Evolutionary conservation across 148 eudicot genomes (phyloP).

Genomic region (Fagopyrum tataricum): DNA sequence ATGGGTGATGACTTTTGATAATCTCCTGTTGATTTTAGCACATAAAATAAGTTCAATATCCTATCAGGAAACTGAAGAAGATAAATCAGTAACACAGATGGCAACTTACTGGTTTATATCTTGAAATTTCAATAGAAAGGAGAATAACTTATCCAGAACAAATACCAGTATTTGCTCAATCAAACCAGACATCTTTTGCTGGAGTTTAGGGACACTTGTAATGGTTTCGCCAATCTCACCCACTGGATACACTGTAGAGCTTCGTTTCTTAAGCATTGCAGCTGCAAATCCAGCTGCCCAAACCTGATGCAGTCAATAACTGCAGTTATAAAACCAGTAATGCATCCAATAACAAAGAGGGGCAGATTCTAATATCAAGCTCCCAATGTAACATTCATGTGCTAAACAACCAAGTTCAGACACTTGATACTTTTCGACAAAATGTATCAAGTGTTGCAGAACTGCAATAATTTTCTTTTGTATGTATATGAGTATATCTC

Average conservation of each 20-base stretch:
- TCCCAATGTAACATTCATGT: background rate
- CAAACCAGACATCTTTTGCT: constrained; percentile 35
- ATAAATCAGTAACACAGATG: background rate
- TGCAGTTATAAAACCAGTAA: background rate
- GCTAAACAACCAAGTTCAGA: background rate
- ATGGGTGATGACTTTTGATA: constrained; percentile 15
- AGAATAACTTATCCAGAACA: constrained; percentile 65
- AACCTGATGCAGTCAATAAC: constrained; percentile 35
- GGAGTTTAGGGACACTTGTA: constrained; percentile 19
- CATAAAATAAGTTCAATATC: background rate
- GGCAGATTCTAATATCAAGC: background rate
- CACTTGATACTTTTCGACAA: too few species aligned
- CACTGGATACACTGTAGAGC: constrained; percentile 36
- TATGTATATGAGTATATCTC: background rate
- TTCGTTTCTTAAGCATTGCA: constrained; percentile 78
- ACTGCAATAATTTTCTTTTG: background rate
- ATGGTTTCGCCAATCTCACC: constrained; percentile 26
- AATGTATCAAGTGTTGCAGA: background rate
- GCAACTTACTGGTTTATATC: constrained; percentile 53
- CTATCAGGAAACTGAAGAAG: background rate
- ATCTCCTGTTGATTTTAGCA: constrained; percentile 40
- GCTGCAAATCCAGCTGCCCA: constrained; percentile 97
- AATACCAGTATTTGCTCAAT: constrained; percentile 42
- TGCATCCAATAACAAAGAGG: background rate
- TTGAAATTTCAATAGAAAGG: constrained; percentile 54